phyloP scores from a whole-genome alignment of 2,329 filamentous ascomycete genomes.

The Phyllosticta paracitricarpa region DNA sequence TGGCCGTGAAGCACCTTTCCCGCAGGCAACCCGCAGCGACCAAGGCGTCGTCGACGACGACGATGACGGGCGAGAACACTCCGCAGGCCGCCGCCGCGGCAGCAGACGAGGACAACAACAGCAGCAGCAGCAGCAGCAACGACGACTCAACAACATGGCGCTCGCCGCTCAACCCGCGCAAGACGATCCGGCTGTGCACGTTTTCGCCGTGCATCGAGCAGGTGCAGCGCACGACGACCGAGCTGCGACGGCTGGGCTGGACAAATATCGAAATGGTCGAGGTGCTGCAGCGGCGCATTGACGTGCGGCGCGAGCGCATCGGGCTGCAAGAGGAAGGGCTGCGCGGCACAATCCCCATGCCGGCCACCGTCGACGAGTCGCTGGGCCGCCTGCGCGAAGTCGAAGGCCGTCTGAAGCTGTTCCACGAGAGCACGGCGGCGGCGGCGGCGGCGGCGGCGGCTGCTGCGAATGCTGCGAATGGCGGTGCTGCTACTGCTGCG shows the following conservation, averaged over 20 bases:
- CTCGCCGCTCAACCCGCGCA: slow-evolving; percentile 58
- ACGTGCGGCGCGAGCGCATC: slow-evolving; percentile 71
- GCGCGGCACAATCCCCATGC: slow-evolving; percentile 56
- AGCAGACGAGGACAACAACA: no score
- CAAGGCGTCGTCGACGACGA: slow-evolving; percentile 12
- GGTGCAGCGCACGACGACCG: slow-evolving; percentile 74
- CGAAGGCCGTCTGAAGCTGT: slow-evolving; percentile 57
- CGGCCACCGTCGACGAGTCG: slow-evolving; percentile 71
- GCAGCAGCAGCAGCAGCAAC: not conserved
- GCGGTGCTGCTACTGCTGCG: slow-evolving; percentile 14
- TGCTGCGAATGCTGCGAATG: slow-evolving; percentile 13
- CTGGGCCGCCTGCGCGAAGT: slow-evolving; percentile 62
- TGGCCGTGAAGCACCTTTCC: slow-evolving; percentile 66
- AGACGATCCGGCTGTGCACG: slow-evolving; percentile 72
- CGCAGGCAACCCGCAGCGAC: slow-evolving; percentile 32
- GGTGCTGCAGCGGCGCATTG: slow-evolving; percentile 66
- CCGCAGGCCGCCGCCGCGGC: not conserved
- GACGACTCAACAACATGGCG: slow-evolving; percentile 18
- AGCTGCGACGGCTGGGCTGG: slow-evolving; percentile 75
- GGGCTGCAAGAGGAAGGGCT: slow-evolving; percentile 60
- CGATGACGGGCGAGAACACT: not conserved
- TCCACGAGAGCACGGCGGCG: slow-evolving; percentile 42
- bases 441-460: slow-evolving; percentile 31
- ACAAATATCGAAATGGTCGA: slow-evolving; percentile 90
- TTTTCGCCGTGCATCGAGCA: slow-evolving; percentile 98